These are phyloP conservation scores for Centrapalus pauciflorus DNA, from an alignment of 129 eudicot genomes.

Conservation along the genomic window DNA sequence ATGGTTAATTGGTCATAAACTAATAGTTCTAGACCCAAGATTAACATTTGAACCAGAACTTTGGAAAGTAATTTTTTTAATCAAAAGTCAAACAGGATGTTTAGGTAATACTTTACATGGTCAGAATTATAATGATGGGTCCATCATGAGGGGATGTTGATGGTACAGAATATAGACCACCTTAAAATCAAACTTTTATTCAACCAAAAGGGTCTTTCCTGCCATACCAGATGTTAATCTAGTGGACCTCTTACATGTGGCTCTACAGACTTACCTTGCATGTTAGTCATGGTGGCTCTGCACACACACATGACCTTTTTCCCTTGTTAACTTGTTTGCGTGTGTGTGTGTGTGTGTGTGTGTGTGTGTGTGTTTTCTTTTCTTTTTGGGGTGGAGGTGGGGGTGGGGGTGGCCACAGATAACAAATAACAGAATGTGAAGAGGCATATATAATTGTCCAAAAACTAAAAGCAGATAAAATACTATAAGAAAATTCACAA, in stretches of 20 bases:
- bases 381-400: too few relatives aligned
- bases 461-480: neutral
- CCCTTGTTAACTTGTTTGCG: too few relatives aligned
- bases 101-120: neutral
- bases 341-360: too few relatives aligned
- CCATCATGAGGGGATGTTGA: slow-evolving; percentile 4
- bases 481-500: neutral
- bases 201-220: neutral
- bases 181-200: neutral
- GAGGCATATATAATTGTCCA: neutral
- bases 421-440: neutral
- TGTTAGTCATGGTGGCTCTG: slow-evolving; percentile 14
- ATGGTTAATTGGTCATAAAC: neutral
- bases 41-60: neutral
- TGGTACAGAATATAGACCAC: neutral
- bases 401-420: neutral
- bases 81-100: slow-evolving; percentile 10
- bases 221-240: neutral
- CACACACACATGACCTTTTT: slow-evolving; percentile 19
- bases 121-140: neutral
- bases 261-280: neutral
- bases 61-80: neutral
- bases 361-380: too few relatives aligned
- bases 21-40: neutral
- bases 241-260: too few relatives aligned